phyloP scores from a whole-genome alignment of 306 rosid genomes.

The Dalbergia oliveri region DNA sequence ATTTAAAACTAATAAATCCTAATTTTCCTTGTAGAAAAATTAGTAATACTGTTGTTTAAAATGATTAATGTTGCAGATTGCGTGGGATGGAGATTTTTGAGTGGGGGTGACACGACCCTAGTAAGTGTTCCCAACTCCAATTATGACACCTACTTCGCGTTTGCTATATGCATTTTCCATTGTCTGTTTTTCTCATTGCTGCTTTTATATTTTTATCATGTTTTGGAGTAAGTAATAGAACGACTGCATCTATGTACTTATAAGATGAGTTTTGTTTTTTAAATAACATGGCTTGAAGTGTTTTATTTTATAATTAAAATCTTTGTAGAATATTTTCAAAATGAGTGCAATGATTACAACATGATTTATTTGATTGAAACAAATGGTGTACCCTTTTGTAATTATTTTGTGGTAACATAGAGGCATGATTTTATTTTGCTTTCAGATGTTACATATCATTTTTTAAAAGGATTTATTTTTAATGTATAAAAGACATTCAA shows the following conservation, averaged over 20 bases:
- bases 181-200: background rate
- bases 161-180: background rate
- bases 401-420: background rate
- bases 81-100: conserved; percentile 66
- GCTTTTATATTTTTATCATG: background rate
- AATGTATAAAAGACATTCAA: no score
- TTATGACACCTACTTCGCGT: conserved; percentile 29
- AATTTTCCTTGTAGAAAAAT: background rate
- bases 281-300: background rate
- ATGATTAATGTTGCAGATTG: conserved; percentile 61
- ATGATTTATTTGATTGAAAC: background rate
- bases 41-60: background rate
- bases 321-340: background rate
- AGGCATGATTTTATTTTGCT: background rate
- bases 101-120: conserved; percentile 61
- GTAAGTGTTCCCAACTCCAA: conserved; percentile 54
- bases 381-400: background rate
- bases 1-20: no score
- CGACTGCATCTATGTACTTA: no score
- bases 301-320: background rate
- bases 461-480: background rate
- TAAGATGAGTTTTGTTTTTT: no score
- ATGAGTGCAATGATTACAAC: background rate
- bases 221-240: background rate
- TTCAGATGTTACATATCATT: background rate